phyloP scores from a whole-genome alignment of 352 stramenopile genomes.

The Pythium aphanidermatum region DNA sequence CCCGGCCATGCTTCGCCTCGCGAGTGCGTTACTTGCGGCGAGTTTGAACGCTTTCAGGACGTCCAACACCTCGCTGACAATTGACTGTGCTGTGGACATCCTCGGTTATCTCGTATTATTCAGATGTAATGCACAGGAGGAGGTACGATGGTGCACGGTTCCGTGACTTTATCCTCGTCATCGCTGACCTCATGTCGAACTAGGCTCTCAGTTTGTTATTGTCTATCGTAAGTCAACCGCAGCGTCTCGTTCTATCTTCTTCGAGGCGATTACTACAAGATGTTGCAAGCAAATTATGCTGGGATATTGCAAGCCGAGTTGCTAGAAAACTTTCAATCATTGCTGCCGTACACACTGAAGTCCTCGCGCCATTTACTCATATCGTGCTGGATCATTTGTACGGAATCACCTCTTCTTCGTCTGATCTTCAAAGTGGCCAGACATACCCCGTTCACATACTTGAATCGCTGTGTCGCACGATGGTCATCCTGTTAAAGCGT shows the following conservation, averaged over 20 bases:
- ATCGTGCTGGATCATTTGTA: conserved; percentile 78
- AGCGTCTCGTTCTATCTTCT: conserved; percentile 34
- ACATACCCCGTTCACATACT: conserved; percentile 57
- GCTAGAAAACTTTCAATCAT: conserved; percentile 39
- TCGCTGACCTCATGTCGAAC: background rate
- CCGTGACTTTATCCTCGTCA: background rate
- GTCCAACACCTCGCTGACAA: background rate
- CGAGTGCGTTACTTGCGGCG: conserved; percentile 13
- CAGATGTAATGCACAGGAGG: conserved; percentile 30
- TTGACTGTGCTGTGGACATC: conserved; percentile 13
- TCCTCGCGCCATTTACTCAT: conserved; percentile 54
- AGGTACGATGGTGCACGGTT: conserved; percentile 25
- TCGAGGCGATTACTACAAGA: background rate
- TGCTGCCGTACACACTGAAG: conserved; percentile 25
- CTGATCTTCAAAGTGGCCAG: background rate
- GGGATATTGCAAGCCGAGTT: conserved; percentile 58
- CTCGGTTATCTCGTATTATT: conserved; percentile 12
- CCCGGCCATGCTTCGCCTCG: conserved; percentile 5
- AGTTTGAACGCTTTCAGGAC: conserved; percentile 13
- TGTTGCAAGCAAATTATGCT: conserved; percentile 23
- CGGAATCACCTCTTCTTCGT: conserved; percentile 38
- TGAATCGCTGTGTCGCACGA: conserved; percentile 60
- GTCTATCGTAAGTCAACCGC: conserved; percentile 60
- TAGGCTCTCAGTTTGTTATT: conserved; percentile 65
- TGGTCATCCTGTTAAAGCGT: conserved; percentile 55